Evolutionary conservation across 1,139 yeast genomes (phyloP), one percentile per base, ranked within the genome.

Genomic region (Blastobotrys ciferrii): DNA sequence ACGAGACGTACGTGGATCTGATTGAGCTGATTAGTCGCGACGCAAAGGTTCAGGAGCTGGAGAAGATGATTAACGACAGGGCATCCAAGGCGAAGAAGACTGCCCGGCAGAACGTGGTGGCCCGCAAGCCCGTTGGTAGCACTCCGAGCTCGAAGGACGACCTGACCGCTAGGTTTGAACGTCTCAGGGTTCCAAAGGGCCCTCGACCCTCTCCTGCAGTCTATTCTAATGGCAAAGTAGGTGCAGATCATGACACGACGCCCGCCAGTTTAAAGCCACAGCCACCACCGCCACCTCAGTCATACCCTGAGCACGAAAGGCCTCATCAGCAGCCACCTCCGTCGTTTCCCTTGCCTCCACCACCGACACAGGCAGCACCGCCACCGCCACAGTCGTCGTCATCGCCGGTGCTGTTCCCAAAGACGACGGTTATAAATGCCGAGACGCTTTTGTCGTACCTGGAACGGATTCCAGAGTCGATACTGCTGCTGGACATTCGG

Each of bases 401-500:
- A 14, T 33, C 49, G n/a, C 25, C 49, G 13, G 42, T 58, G 28
- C 43, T 56, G 6, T 61, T 63, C 49, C 68, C 70, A n/a, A 57
- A 61, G 18, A 51, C 70, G 14, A 57, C 61, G 3, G 55, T 63
- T 4, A 56, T 68, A 30, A 59, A 63, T 17, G 58, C 67, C 1
- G 65, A 63, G 41, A 56, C 58, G 23, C 56, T 68, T 25, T 54
- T 52, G 2, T 46, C 53, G 15, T 66, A 66, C 47, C 52, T 67
- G 40, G 43, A 45, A 20, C 43, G 48, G 17, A 58, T 54, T 11
- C 63, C 66, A 1, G 59, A 61, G 5, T 46, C 55, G 2, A 52
- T 80, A 12, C 68, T 86, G 36, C 54, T 86, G 19, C 73, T 89
- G 18, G 97, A 89, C 62, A 74, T 81, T 40, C 72, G 96, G 53